Base-by-base conservation (phyloP, 2,329 filamentous ascomycete species). In the Elsinoe ampelina region DNA sequence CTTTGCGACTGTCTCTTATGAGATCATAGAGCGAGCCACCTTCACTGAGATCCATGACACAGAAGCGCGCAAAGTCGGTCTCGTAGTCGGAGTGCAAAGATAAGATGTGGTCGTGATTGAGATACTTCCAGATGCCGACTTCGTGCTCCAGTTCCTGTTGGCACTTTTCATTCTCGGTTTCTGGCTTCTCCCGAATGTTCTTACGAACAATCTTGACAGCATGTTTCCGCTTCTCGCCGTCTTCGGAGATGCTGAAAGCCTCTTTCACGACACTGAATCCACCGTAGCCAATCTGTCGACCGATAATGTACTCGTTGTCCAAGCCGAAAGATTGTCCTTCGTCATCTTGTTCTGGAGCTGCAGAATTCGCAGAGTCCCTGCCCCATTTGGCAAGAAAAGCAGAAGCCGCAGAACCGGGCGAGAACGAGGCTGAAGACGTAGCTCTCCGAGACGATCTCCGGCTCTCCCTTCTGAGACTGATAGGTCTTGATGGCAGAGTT, bases 141-240 rank as follows among this genome's bases (percentile, higher is more conserved):
- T 86, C 83, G 60, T 85, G 83, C 63, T 86, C 83, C 59, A 86
- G 83, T 61, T 85, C 80, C 10, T 81, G 80, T 65, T 86, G 83
- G 11, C 82, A 76, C 60, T 79, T 77, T 39, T 86, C 83, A 60
- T 85, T 85, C 62, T 85, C 81, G 15, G 71, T 68, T 60, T 85
- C 82, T 26, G 73, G 75, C 61, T 77, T 78, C 55, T 77, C 75
- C 10, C 70, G 67, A 19, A 83, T 72, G 51, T 78, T 73, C 64
- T 83, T 84, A 60, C 77, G 81, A 15, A 86, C 82, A 61, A 86
- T 84, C 66, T 86, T 86, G 60, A 86, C 83, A 2, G 83, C 83
- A 55, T 77, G 77, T n/a, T 78, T 75, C 41, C 77, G 72, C 38
- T 77, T 77, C 51, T 75, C 71, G 32, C 77, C 78, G 17, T 62